Evolutionary conservation across 2,329 filamentous ascomycete species (phyloP), one percentile per base, ranked within the genome.

Genomic region (Magnaporthiopsis rhizophila): DNA sequence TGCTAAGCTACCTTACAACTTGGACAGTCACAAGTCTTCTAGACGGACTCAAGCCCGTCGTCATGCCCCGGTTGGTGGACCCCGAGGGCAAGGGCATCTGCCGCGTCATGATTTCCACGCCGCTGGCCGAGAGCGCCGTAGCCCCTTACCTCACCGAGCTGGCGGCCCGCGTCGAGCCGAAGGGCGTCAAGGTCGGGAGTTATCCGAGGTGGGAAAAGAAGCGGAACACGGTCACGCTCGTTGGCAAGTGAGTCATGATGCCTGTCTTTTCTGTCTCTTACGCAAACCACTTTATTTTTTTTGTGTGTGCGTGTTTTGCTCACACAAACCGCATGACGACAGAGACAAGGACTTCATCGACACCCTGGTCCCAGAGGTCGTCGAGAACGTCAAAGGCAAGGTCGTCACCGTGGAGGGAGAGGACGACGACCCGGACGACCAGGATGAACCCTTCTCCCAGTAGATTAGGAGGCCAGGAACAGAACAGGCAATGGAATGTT

Each of bases 141-240:
- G 94, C 95, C 15, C 85, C 82, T 24, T 97, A 91, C 73, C 80
- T 99, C 71, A 94, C 92, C 0, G 84, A 91, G 68, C 79, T 98
- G 67, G 91, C 93, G 5, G 83, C 80, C 34, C 86, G 86, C 74
- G 89, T 93, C 28, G 89, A 87, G 73, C 79, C 86, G 0, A 86
- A 84, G 71, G 92, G 92, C 3, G 84, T 98, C 71, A 98, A 98
- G 78, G 92, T 98, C 21, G 95, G 95, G 60, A 96, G 91, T 76
- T 98, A 99, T 76, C 95, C 95, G 50, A 82, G 92, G 64, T 97
- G 93, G 92, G 91, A 90, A 6, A 94, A 91, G 81, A 86, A 86
- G 71, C 83, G 83, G 67, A 98, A 98, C 76, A 95, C 92, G 0
- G 92, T 98, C 61, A 97, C 94, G 13, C 80, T 99, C 63, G 93